These are phyloP conservation scores for Castanea crenata DNA, from an alignment of 306 rosid genomes.

Conservation along the genomic window DNA sequence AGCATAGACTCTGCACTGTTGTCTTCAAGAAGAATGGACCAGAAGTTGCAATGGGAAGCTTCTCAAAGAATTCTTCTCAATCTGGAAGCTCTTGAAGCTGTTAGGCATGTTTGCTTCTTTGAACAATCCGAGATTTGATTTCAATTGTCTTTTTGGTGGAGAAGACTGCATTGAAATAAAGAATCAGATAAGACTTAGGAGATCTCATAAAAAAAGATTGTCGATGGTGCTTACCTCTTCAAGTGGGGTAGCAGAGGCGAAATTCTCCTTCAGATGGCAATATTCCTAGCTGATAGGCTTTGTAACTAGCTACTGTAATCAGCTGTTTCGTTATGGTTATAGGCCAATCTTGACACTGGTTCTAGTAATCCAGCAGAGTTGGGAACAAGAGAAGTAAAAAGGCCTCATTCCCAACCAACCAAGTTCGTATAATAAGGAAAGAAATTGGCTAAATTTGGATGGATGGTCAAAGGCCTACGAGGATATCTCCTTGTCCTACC, in stretches of 20 bases:
- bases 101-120: slow-evolving; percentile 61
- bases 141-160: slow-evolving; percentile 61
- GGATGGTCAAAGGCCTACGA: slow-evolving; percentile 73
- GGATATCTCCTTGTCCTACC: slow-evolving; percentile 59
- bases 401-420: slow-evolving; percentile 30
- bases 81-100: slow-evolving; percentile 68
- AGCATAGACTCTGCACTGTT: slow-evolving; percentile 38
- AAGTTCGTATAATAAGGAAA: slow-evolving; percentile 43
- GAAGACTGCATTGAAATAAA: slow-evolving; percentile 58
- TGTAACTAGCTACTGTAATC: slow-evolving; percentile 61
- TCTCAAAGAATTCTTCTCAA: slow-evolving; percentile 50
- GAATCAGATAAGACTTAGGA: slow-evolving; percentile 41
- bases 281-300: slow-evolving; percentile 71
- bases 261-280: slow-evolving; percentile 64
- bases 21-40: slow-evolving; percentile 50
- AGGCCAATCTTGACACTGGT: slow-evolving; percentile 56
- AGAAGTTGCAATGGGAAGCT: slow-evolving; percentile 37
- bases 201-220: slow-evolving; percentile 52
- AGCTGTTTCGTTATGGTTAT: slow-evolving; percentile 54
- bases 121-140: slow-evolving; percentile 51
- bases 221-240: slow-evolving; percentile 65
- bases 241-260: slow-evolving; percentile 64
- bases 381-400: slow-evolving; percentile 54
- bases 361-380: slow-evolving; percentile 54
- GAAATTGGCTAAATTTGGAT: slow-evolving; percentile 70